Evolutionary conservation across 2,329 filamentous ascomycete genomes (phyloP).

Genomic region (Fonsecaea pugnacius): DNA sequence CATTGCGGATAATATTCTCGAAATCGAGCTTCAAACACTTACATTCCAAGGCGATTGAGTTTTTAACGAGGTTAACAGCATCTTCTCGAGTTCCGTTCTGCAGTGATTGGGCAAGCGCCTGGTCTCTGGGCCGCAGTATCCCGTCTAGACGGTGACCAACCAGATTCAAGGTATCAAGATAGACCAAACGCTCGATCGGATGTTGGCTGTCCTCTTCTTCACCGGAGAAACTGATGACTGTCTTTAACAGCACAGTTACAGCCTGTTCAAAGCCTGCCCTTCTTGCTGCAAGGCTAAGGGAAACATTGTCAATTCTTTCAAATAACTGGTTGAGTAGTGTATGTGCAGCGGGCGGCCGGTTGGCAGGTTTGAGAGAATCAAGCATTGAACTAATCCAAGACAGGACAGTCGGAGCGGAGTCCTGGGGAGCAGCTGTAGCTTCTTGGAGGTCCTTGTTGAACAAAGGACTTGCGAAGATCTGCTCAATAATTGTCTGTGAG

Average conservation of each 20-base stretch:
- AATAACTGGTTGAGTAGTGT: constrained; percentile 78
- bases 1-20: constrained; percentile 64
- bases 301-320: constrained; percentile 54
- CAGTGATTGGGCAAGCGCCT: constrained; percentile 52
- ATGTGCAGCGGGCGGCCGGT: constrained; percentile 78
- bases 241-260: constrained; percentile 51
- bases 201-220: constrained; percentile 51
- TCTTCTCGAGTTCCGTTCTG: constrained; percentile 58
- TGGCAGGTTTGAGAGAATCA: constrained; percentile 73
- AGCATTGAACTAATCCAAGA: constrained; percentile 81
- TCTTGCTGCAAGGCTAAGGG: constrained; percentile 48
- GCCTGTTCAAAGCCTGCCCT: constrained; percentile 54
- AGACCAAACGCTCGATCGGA: constrained; percentile 53
- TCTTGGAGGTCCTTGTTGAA: constrained; percentile 59
- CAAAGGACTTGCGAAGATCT: constrained; percentile 75
- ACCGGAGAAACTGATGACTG: constrained; percentile 51
- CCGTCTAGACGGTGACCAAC: constrained; percentile 56
- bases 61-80: constrained; percentile 66
- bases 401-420: constrained; percentile 57
- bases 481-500: constrained; percentile 78
- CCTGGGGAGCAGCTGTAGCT: constrained; percentile 9
- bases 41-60: constrained; percentile 71
- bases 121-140: constrained; percentile 57
- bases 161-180: constrained; percentile 54
- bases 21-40: constrained; percentile 71